Percentiles rank a stretch among this genome's conserved stretches.
Conservation (phyloP, 164 flowering plant genomes). For the Cinnamomum micranthum region DNA sequence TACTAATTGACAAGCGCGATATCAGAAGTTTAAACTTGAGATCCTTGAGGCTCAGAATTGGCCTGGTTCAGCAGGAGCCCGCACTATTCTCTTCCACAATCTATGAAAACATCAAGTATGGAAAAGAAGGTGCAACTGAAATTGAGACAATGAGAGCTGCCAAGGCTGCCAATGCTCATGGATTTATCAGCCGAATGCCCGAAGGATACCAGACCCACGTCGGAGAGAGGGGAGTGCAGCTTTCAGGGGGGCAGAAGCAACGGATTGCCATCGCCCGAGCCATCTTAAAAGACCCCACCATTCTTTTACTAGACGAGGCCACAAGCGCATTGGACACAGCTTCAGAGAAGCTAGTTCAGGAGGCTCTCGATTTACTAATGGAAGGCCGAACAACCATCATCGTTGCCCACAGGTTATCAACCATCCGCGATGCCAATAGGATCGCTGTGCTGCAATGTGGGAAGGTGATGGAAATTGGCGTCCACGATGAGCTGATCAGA, state of each 20-base stretch:
- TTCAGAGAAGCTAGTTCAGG: constrained; percentile 78
- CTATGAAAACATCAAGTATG: constrained; percentile 71
- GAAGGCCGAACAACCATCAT: constrained; percentile 72
- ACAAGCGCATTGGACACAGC: constrained; percentile 85
- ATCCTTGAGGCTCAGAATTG: constrained; percentile 52
- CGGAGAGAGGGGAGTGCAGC: constrained; percentile 81
- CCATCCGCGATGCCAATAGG: constrained; percentile 62
- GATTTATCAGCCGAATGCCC: constrained; percentile 66
- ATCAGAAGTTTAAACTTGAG: constrained; percentile 47
- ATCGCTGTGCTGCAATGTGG: constrained; percentile 81
- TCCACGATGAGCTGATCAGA: constrained; percentile 51
- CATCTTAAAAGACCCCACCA: constrained; percentile 56
- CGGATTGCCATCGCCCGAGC: constrained; percentile 91
- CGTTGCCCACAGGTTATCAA: constrained; percentile 90
- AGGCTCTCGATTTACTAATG: constrained; percentile 66
- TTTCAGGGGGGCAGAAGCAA: constrained; percentile 93
- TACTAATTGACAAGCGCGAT: constrained; percentile 55
- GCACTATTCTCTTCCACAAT: constrained; percentile 76
- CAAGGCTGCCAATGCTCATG: constrained; percentile 72
- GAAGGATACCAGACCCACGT: constrained; percentile 74
- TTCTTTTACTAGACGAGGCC: constrained; percentile 81
- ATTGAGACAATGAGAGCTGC: constrained; percentile 68
- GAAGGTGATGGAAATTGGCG: constrained; percentile 53
- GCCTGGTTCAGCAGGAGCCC: constrained; percentile 79
- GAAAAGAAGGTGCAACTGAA: constrained; percentile 59